A percentile compares a stretch with the other conserved stretches of the same genome.
Evolutionary conservation across 2,329 filamentous ascomycete species (phyloP).

Genomic region (Verticillium longisporum): DNA sequence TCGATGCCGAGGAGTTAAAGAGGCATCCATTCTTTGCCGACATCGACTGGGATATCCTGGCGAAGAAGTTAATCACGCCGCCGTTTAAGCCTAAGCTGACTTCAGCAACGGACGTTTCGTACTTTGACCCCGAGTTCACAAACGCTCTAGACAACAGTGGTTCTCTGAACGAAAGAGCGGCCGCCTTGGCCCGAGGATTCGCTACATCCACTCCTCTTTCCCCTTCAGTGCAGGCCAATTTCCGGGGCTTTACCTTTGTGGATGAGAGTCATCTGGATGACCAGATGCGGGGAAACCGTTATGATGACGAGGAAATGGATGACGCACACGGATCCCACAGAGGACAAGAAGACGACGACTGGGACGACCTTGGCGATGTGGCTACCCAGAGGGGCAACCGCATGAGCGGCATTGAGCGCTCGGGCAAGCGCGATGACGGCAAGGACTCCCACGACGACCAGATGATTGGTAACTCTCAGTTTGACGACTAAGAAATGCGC

Average conservation of each 20-base stretch:
- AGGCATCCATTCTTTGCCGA: slow-evolving; percentile 91
- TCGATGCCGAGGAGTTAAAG: slow-evolving; percentile 92
- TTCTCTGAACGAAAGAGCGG: slow-evolving; percentile 86
- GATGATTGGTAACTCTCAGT: slow-evolving; percentile 56
- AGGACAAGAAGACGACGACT: slow-evolving; percentile 41
- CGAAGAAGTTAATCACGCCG: slow-evolving; percentile 87
- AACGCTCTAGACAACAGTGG: slow-evolving; percentile 82
- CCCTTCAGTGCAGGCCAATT: slow-evolving; percentile 94
- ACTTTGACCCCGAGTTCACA: slow-evolving; percentile 98
- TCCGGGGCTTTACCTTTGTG: slow-evolving; percentile 98
- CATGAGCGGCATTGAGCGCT: slow-evolving; percentile 59
- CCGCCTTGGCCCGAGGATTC: slow-evolving; percentile 77
- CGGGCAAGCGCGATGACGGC: slow-evolving; percentile 40
- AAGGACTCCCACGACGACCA: slow-evolving; percentile 43
- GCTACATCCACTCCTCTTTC: slow-evolving; percentile 87
- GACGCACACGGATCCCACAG: slow-evolving; percentile 35
- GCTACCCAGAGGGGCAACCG: slow-evolving; percentile 46
- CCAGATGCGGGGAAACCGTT: slow-evolving; percentile 55
- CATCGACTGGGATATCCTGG: slow-evolving; percentile 83
- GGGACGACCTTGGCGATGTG: slow-evolving; percentile 52
- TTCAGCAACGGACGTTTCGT: slow-evolving; percentile 91
- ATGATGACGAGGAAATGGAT: slow-evolving; percentile 51
- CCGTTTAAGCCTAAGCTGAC: slow-evolving; percentile 98
- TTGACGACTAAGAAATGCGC: slow-evolving; percentile 33
- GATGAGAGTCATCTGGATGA: slow-evolving; percentile 93